These are phyloP conservation scores for Dalechampia spathulata DNA, from an alignment of 441 rosid genomes.

Conservation along the genomic window DNA sequence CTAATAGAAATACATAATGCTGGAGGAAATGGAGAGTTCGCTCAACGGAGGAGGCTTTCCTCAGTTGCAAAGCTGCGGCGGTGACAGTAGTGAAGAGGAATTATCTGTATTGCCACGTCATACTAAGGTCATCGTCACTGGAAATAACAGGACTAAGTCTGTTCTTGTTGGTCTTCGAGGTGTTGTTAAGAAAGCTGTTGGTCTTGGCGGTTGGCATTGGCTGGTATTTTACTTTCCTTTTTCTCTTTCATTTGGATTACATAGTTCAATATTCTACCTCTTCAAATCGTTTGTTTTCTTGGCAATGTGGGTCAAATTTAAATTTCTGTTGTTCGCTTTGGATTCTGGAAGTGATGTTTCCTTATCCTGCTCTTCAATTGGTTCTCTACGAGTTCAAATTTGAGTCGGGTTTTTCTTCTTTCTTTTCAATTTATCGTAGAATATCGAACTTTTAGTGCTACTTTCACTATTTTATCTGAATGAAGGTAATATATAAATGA, in stretches of 20 bases:
- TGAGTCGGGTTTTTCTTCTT: no score
- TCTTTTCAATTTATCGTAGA: no score
- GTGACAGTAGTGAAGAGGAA: constrained; percentile 88
- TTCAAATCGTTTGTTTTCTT: no score
- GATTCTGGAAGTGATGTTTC: no score
- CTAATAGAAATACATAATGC: constrained; percentile 26
- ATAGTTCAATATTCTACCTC: no score
- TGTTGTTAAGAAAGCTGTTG: constrained; percentile 94
- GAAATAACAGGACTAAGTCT: constrained; percentile 91
- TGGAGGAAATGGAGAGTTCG: constrained; percentile 64
- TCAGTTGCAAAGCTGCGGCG: constrained; percentile 57
- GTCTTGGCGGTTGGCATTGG: constrained; percentile 98
- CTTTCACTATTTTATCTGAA: no score
- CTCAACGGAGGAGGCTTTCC: constrained; percentile 52
- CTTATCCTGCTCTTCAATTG: no score
- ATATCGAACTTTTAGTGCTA: no score
- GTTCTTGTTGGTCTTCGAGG: constrained; percentile 96
- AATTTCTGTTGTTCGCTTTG: no score
- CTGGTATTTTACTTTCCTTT: constrained; percentile 36
- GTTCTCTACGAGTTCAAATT: no score
- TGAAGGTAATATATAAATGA: no score
- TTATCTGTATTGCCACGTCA: constrained; percentile 88
- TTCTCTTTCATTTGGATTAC: neutral
- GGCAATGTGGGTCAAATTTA: no score
- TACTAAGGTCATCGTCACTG: constrained; percentile 92